Percentiles rank a stretch among this genome's conserved stretches.
phyloP scores from a whole-genome alignment of 2,329 filamentous ascomycete genomes.

The Dryadomyces quercivorus region DNA sequence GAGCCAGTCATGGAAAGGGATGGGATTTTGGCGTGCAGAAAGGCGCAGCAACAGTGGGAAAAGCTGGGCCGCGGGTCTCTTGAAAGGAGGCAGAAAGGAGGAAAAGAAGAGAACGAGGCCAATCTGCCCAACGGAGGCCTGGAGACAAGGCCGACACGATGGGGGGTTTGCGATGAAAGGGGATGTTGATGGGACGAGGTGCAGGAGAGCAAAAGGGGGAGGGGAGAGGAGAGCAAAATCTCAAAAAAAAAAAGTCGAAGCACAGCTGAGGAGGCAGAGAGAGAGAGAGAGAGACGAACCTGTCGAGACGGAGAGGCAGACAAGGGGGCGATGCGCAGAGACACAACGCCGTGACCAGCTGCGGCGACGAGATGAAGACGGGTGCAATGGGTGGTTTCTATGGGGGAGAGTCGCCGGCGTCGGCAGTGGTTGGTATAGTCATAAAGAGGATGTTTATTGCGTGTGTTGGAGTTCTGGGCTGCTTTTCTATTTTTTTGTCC shows the following conservation, averaged over 20 bases:
- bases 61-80: background rate
- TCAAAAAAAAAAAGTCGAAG: background rate
- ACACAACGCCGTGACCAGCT: background rate
- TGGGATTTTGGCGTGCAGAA: background rate
- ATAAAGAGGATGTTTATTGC: conserved; percentile 1
- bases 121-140: background rate
- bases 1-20: background rate
- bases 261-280: background rate
- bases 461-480: conserved; percentile 6
- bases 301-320: background rate
- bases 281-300: too few species aligned
- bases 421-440: conserved; percentile 3
- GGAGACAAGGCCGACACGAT: background rate
- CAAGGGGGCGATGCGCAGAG: background rate
- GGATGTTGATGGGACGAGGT: too few species aligned
- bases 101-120: background rate
- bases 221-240: background rate
- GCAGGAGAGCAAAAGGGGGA: background rate
- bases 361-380: background rate
- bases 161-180: background rate
- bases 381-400: background rate
- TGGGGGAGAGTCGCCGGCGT: conserved; percentile 1
- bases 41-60: background rate
- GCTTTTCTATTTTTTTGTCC: background rate
- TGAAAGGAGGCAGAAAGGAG: background rate